A percentile compares a stretch with the other conserved stretches of the same genome.
These are phyloP conservation scores for Pyrenopolyporus hunteri DNA, from an alignment of 495 filamentous ascomycete species.

Conservation along the genomic window DNA sequence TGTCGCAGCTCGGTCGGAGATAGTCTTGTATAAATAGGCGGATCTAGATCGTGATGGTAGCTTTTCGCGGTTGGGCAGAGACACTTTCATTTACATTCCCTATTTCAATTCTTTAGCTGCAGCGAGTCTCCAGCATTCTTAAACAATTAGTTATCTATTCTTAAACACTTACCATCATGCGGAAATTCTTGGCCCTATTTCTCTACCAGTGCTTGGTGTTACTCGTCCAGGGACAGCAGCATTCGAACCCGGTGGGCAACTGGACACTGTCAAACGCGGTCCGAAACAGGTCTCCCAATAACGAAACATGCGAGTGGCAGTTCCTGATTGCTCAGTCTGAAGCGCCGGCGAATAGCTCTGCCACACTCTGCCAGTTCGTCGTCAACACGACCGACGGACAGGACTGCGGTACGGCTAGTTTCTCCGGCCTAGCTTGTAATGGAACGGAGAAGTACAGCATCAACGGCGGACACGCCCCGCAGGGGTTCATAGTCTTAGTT, in stretches of 20 bases:
- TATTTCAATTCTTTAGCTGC: background rate
- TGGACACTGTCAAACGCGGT: background rate
- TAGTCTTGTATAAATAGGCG: background rate
- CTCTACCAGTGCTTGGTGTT: background rate
- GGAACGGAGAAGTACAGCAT: background rate
- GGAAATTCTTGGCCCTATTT: background rate
- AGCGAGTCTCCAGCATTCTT: background rate
- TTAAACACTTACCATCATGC: background rate
- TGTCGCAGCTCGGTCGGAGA: background rate
- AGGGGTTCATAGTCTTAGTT: background rate
- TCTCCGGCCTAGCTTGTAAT: background rate
- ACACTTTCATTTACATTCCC: background rate
- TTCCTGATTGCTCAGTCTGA: background rate
- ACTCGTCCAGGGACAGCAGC: background rate
- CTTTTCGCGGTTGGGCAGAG: background rate
- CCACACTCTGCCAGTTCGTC: background rate
- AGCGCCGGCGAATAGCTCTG: background rate
- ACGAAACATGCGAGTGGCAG: background rate
- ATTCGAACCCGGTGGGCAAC: background rate
- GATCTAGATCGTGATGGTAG: background rate
- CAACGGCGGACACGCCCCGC: background rate
- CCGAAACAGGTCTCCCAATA: background rate
- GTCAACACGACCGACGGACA: background rate
- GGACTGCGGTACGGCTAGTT: background rate
- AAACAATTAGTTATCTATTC: background rate